Percentiles rank a stretch among this genome's conserved stretches.
phyloP scores from a whole-genome alignment of 768 basidiomycete genomes.

The Boletus vermiculosoides region DNA sequence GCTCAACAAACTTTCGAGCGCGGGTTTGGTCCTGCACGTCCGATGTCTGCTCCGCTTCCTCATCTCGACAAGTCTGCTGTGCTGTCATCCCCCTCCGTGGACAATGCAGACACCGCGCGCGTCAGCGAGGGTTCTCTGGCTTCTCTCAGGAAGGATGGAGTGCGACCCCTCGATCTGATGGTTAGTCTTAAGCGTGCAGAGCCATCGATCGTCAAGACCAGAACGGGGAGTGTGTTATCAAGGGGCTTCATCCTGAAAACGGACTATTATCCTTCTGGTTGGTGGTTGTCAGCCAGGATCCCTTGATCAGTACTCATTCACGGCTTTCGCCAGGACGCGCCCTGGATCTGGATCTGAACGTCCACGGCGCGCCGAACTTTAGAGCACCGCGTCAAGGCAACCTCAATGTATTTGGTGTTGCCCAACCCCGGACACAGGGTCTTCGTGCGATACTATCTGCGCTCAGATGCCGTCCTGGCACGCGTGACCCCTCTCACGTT shows the following conservation, averaged over 20 bases:
- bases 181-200: slow-evolving; percentile 62
- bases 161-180: slow-evolving; percentile 56
- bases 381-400: slow-evolving; percentile 74
- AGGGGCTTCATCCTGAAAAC: slow-evolving; percentile 94
- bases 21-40: background rate
- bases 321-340: slow-evolving; percentile 61
- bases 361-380: slow-evolving; percentile 96
- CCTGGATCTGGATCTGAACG: slow-evolving; percentile 83
- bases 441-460: slow-evolving; percentile 86
- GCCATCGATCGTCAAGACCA: slow-evolving; percentile 76
- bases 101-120: slow-evolving; percentile 7
- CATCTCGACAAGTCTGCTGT: slow-evolving; percentile 7
- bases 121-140: background rate
- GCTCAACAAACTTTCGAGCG: background rate
- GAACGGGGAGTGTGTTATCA: slow-evolving; percentile 79
- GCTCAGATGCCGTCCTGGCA: slow-evolving; percentile 70
- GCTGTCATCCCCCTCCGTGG: slow-evolving; percentile 1
- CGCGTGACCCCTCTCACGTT: slow-evolving; percentile 63
- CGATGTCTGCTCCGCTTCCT: slow-evolving; percentile 11
- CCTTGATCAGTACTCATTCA: slow-evolving; percentile 2
- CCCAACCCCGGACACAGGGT: slow-evolving; percentile 92
- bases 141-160: slow-evolving; percentile 6
- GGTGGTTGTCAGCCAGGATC: slow-evolving; percentile 12
- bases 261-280: slow-evolving; percentile 81
- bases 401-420: slow-evolving; percentile 92